Evolutionary conservation across 345 rosid species (phyloP), one percentile per base, ranked within the genome.

Genomic region (Populus tremula): DNA sequence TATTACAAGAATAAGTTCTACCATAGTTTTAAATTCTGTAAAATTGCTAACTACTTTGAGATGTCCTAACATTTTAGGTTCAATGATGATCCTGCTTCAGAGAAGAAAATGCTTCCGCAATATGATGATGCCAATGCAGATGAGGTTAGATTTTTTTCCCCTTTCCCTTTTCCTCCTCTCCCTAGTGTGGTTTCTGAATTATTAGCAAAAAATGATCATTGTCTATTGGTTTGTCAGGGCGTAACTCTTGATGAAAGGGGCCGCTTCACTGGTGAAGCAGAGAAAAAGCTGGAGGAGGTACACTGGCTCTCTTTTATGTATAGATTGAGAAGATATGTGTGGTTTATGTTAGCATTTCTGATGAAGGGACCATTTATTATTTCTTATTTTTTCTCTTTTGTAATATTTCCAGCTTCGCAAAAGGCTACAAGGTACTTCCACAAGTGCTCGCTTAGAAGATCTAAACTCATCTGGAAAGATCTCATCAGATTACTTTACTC

Each of bases 261-360:
- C 18, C 91, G 82, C 74, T 90, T 95, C 78, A 87, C 91, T 12
- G 94, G 89, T 77, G 99, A 91, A 87, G 99, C 99, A 53, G 98
- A 95, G 88, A 92, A 90, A 86, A 95, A 91, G 88, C 85, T 95
- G 49, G 98, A 90, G 72, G 97, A 93, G 98, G 98, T 93, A 82
- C 33, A 69, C 43, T 75, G 61, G 23, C 64, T 82, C 71, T 35
- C 49, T 49, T 45, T 25, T 61, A 14, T 39, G 41, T 35, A 1
- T 72, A 39, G 10, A 39, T 73, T 47, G 16, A 66, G 33, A 16
- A 41, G 39, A 33, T 21, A 17, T 36, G 31, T 23, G 67, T 14
- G 33, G 21, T 23, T 75, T 45, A 21, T 17, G 16, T 69, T 65
- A 81, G 65, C 16, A 20, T 70, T 47, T 75, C 63, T 64, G 27